These are phyloP conservation scores for Podospora australis DNA, from an alignment of 495 filamentous ascomycete genomes.

Conservation along the genomic window DNA sequence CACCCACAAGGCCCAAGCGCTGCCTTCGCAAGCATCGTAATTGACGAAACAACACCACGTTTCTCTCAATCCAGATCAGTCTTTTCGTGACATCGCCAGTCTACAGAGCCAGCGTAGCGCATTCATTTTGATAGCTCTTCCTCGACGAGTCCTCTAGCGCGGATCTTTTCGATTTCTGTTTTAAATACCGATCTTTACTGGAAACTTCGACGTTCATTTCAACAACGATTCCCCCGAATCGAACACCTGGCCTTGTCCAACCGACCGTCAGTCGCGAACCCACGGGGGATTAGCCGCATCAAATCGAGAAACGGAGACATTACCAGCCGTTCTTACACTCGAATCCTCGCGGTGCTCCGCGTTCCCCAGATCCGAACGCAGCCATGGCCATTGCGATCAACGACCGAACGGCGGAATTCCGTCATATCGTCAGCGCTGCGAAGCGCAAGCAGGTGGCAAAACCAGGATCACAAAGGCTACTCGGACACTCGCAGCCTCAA, in stretches of 20 bases:
- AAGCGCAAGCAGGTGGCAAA: constrained; percentile 68
- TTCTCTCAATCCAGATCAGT: constrained; percentile 2
- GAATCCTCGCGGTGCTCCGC: too few relatives aligned
- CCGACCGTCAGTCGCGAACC: not conserved
- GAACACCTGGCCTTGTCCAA: not conserved
- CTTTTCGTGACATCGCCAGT: not conserved
- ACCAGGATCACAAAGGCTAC: constrained; percentile 66
- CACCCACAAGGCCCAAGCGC: constrained; percentile 16
- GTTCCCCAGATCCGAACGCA: too few relatives aligned
- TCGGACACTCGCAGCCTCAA: constrained; percentile 67
- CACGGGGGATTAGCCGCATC: not conserved
- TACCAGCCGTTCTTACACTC: too few relatives aligned
- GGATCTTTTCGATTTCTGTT: not conserved
- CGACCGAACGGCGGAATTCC: constrained; percentile 93
- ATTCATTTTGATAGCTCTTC: not conserved
- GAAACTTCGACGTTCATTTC: not conserved
- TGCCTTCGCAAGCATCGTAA: too few relatives aligned
- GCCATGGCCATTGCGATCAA: constrained; percentile 76
- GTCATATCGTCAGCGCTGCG: constrained; percentile 75
- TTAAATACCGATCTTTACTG: not conserved
- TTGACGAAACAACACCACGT: constrained; percentile 11
- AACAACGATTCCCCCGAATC: not conserved
- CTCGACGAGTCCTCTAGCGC: not conserved
- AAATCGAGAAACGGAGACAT: not conserved
- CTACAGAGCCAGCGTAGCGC: not conserved